phyloP scores from a whole-genome alignment of 148 eudicot genomes.

The Gaultheria prostrata region DNA sequence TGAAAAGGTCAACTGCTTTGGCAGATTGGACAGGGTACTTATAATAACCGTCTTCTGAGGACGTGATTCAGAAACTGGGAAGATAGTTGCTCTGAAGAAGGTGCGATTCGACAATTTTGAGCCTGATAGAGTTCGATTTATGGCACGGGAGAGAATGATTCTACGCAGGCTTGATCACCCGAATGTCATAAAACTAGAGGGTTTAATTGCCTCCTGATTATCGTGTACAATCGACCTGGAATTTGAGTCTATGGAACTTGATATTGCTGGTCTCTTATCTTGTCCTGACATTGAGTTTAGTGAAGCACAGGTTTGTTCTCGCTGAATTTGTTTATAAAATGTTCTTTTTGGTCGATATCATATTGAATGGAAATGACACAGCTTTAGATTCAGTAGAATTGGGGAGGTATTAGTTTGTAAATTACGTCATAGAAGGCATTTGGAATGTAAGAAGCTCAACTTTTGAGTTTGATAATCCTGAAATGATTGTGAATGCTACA shows the following conservation, averaged over 20 bases:
- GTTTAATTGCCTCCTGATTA: constrained; percentile 65
- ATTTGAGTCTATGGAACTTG: constrained; percentile 92
- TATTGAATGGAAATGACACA: neutral
- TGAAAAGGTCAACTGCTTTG: constrained; percentile 13
- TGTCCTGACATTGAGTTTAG: constrained; percentile 70
- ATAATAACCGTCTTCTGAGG: constrained; percentile 83
- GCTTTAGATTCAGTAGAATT: neutral
- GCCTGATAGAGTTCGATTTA: constrained; percentile 87
- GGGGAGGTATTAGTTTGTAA: too few relatives aligned
- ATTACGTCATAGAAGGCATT: neutral
- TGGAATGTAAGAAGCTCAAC: neutral
- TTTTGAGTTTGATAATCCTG: neutral
- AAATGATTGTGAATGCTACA: neutral
- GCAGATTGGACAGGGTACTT: constrained; percentile 90
- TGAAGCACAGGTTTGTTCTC: constrained; percentile 66
- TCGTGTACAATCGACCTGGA: constrained; percentile 86
- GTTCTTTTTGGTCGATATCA: neutral
- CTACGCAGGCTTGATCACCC: constrained; percentile 87
- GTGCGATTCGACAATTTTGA: constrained; percentile 88
- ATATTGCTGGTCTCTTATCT: constrained; percentile 72
- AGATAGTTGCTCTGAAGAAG: constrained; percentile 83
- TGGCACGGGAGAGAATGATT: constrained; percentile 83
- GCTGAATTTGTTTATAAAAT: neutral
- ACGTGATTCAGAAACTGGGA: constrained; percentile 62
- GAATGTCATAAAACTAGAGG: constrained; percentile 80